Base-by-base conservation (phyloP, 345 rosid genomes). In the Populus pruinosa region DNA sequence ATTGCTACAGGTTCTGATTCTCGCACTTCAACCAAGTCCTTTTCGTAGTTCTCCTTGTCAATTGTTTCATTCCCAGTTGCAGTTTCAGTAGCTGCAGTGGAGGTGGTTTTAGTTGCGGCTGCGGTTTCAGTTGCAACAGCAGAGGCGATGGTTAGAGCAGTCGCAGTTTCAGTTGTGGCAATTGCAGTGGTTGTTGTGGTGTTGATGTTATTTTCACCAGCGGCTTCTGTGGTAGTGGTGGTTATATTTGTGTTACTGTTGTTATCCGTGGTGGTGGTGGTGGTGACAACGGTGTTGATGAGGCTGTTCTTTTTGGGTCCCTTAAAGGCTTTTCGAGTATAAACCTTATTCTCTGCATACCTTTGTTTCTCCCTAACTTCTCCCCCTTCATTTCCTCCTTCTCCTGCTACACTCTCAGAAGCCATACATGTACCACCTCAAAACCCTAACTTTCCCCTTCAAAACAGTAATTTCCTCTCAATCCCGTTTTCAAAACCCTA, bases 391-490 rank as follows among this genome's bases (percentile, higher is more conserved):
- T 81, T 87, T 36, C 76, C 83, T 79, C 86, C 92, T 25, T 85
- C 94, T 79, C 88, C 92, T 62, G 82, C 91, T 78, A 84, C 83
- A 81, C 91, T 86, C 91, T 86, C 97, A 77, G 98, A 96, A 87
- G 97, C 99, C 99, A 93, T 96, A 84, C 98, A 92, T 86, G 91
- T 77, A 83, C 76, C 76, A 47, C 78, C 81, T 67, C 69, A 50
- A 71, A 82, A 84, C 90, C 85, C 91, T 91, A 76, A 76, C 12
- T 62, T n/a, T 36, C 73, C 69, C 36, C 77, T 43, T 63, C 70
- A 76, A 81, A 82, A 72, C 82, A 80, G 80, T 72, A 83, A 72
- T 49, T 63, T 44, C 79, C 76, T 33, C 50, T n/a, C 78, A 10
- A 36, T 38, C 12, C 11, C 38, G 17, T 25, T 38, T 43, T 44